Conservation (phyloP, 2,329 filamentous ascomycete species). For the Aspergillus alliaceus region DNA sequence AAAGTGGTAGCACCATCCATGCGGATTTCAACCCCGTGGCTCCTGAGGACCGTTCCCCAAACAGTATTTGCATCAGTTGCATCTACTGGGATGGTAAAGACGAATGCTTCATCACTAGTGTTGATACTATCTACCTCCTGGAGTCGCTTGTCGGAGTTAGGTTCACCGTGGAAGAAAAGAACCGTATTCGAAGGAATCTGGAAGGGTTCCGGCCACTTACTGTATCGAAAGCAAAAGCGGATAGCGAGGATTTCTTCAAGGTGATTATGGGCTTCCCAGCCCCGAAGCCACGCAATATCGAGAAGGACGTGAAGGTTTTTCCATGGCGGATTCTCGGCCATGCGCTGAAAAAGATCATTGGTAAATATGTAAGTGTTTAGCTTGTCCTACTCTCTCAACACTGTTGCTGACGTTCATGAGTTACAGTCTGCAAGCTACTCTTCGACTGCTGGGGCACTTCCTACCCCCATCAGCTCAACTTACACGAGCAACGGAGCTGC, state of each 20-base stretch:
- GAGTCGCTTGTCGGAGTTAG: conserved; percentile 83
- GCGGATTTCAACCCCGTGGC: conserved; percentile 77
- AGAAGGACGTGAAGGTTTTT: conserved; percentile 99
- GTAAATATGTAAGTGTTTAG: conserved; percentile 76
- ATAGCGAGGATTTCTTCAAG: conserved; percentile 98
- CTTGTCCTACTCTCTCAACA: background rate
- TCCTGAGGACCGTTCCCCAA: conserved; percentile 73
- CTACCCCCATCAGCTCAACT: conserved; percentile 39
- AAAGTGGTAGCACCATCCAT: conserved; percentile 77
- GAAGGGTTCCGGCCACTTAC: conserved; percentile 92
- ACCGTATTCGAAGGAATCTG: conserved; percentile 90
- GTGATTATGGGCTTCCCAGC: conserved; percentile 96
- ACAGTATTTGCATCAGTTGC: conserved; percentile 94
- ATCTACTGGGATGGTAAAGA: conserved; percentile 94
- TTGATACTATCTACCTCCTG: conserved; percentile 93
- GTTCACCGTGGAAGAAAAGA: conserved; percentile 98
- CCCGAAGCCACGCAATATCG: conserved; percentile 94
- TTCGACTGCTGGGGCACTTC: conserved; percentile 57
- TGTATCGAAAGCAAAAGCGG: conserved; percentile 86
- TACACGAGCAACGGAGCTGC: conserved; percentile 43
- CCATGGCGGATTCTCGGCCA: conserved; percentile 86
- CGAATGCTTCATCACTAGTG: conserved; percentile 91
- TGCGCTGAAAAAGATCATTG: conserved; percentile 96
- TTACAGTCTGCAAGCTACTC: conserved; percentile 66
- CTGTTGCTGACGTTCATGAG: conserved; percentile 18